phyloP scores from a whole-genome alignment of 306 rosid species.

The Alnus glutinosa region DNA sequence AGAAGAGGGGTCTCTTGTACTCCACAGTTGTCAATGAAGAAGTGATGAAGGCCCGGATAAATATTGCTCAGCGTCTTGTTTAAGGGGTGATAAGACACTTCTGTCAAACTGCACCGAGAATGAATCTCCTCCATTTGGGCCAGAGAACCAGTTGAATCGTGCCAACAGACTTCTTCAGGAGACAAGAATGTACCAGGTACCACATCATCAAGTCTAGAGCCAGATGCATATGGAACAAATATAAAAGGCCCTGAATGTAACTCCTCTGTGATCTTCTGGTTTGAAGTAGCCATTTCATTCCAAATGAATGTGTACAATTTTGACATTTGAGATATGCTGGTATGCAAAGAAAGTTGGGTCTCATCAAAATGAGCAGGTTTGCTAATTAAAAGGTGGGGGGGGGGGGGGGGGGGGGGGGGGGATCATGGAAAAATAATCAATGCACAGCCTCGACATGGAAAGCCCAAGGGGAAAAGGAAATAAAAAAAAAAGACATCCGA shows the following conservation, averaged over 20 bases:
- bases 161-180: conserved; percentile 73
- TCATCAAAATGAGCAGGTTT: conserved; percentile 17
- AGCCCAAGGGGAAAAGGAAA: background rate
- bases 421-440: background rate
- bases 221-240: conserved; percentile 63
- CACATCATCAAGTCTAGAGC: conserved; percentile 50
- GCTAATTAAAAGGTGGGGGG: background rate
- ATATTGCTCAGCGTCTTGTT: conserved; percentile 58
- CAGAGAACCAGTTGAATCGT: conserved; percentile 66
- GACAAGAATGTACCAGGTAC: conserved; percentile 65
- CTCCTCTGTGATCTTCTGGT: conserved; percentile 55
- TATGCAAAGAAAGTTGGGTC: conserved; percentile 22
- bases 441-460: no score
- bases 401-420: background rate
- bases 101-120: conserved; percentile 36
- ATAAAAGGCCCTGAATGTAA: conserved; percentile 66
- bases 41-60: conserved; percentile 76
- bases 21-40: conserved; percentile 68
- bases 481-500: no score
- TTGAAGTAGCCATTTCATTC: conserved; percentile 73
- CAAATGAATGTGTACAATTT: conserved; percentile 70
- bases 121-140: conserved; percentile 47
- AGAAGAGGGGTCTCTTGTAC: conserved; percentile 74
- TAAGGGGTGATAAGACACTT: conserved; percentile 33
- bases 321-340: conserved; percentile 80